Conservation (phyloP, 805 yeast genomes). For the Zygosaccharomyces bisporus region DNA sequence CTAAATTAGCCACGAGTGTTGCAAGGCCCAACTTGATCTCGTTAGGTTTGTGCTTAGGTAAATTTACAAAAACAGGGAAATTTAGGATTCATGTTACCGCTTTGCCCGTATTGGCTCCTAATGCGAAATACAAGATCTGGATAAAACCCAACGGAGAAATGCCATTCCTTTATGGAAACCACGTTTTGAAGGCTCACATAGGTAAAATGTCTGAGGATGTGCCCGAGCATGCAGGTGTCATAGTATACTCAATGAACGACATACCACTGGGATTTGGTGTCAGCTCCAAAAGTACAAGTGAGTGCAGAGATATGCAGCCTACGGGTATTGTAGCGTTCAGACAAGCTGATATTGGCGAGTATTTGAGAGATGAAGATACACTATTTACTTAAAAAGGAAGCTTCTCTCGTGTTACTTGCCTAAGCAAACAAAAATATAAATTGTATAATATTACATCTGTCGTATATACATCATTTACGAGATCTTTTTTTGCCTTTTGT, state of each 20-base stretch:
- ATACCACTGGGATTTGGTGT: conserved; percentile 95
- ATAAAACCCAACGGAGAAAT: conserved; percentile 96
- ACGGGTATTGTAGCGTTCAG: conserved; percentile 93
- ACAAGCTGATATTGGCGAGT: conserved; percentile 97
- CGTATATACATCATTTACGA: conserved; percentile 18
- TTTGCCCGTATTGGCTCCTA: conserved; percentile 72
- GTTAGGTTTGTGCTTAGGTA: conserved; percentile 88
- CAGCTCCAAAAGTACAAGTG: conserved; percentile 85
- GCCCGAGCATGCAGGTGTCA: conserved; percentile 96
- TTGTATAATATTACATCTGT: conserved; percentile 12
- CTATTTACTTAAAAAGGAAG: conserved; percentile 58
- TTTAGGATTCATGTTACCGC: conserved; percentile 94
- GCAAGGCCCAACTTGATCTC: conserved; percentile 90
- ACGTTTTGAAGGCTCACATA: conserved; percentile 91
- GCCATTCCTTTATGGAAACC: conserved; percentile 97
- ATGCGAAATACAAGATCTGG: conserved; percentile 94
- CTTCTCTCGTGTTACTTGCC: not conserved
- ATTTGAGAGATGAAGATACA: conserved; percentile 95
- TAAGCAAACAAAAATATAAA: not conserved
- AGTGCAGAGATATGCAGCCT: conserved; percentile 83
- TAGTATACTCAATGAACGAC: conserved; percentile 87
- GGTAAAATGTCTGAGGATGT: conserved; percentile 97
- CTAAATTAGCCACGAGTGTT: conserved; percentile 84
- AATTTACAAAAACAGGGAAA: conserved; percentile 96
- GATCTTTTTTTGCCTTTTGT: conserved; percentile 26